Evolutionary conservation across 2,329 filamentous ascomycete genomes (phyloP).

Genomic region (Colletotrichum liriopes): DNA sequence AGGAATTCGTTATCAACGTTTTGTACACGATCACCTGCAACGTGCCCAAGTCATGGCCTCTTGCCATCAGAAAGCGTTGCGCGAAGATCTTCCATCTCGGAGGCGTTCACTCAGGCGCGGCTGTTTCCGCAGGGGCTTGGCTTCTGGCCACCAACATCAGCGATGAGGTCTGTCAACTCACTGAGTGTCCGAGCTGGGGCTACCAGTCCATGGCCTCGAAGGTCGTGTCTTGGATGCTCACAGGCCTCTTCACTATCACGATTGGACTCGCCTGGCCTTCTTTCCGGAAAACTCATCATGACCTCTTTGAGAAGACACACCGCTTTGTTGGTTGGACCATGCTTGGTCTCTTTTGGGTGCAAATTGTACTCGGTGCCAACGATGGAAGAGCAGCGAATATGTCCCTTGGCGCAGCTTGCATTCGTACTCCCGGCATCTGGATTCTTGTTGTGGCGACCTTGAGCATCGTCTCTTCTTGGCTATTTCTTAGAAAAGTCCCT

Average conservation of each 20-base stretch:
- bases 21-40: slow-evolving; percentile 64
- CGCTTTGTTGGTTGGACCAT: slow-evolving; percentile 64
- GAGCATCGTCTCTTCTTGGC: slow-evolving; percentile 81
- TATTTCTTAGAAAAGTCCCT: slow-evolving; percentile 76
- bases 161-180: slow-evolving; percentile 52
- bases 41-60: slow-evolving; percentile 61
- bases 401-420: slow-evolving; percentile 55
- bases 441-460: slow-evolving; percentile 75
- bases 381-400: slow-evolving; percentile 57
- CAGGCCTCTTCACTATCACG: slow-evolving; percentile 72
- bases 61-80: slow-evolving; percentile 62
- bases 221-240: slow-evolving; percentile 71
- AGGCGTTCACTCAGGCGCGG: slow-evolving; percentile 66
- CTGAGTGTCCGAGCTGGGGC: slow-evolving; percentile 47
- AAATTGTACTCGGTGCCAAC: slow-evolving; percentile 68
- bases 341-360: slow-evolving; percentile 76
- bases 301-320: slow-evolving; percentile 59
- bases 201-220: slow-evolving; percentile 56
- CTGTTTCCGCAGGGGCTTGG: slow-evolving; percentile 65
- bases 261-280: slow-evolving; percentile 72
- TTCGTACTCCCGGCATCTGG: slow-evolving; percentile 72
- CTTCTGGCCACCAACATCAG: slow-evolving; percentile 60
- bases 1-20: slow-evolving; percentile 68
- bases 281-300: slow-evolving; percentile 70
- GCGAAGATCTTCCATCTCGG: slow-evolving; percentile 69